Base-by-base conservation (phyloP, 2,329 filamentous ascomycete species). In the Microdochium paspali region DNA sequence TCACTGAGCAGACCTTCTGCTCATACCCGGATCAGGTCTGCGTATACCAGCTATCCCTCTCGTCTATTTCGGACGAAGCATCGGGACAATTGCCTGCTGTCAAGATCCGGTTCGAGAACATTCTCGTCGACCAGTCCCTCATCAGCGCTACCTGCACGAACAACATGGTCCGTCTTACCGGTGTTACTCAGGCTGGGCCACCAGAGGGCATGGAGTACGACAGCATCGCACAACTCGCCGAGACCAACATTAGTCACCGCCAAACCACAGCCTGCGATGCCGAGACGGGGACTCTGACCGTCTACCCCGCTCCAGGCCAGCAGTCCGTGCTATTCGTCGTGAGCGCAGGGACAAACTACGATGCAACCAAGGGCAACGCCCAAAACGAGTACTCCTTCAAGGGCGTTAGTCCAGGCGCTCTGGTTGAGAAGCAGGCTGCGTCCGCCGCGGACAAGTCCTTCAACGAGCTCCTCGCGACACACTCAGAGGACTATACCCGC, bases 331-430 rank as follows among this genome's bases (percentile, higher is more conserved):
- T 63, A 24, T 7, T 79, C 6, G 60, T 77, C 0, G 55, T 77
- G 15, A 66, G 67, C 4, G 69, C 65, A 1, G 65, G 59, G 6
- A 76, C 74, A 1, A 66, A 78, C 49, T 80, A 74, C 47, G 72
- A 79, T 44, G 61, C 70, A 46, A 69, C 61, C 3, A 69, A 71
- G 28, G 76, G 77, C 1, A 74, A 68, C 44, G 58, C 63, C 0
- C 62, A 61, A 15, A 55, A 54, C 48, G 55, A 60, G 10, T 79
- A 68, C 55, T 72, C 70, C 0, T 80, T 77, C 58, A 65, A 62
- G 30, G 74, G 75, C 2, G 56, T 56, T 1, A 70, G 77, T 48
- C 75, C 76, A 1, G 62, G 54, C 0, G 42, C 58, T 0, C 48
- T 58, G 2, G 66, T 79, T 1, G 60, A 68, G 28, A 48, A 53